Base-by-base conservation (phyloP, 2,329 filamentous ascomycete species). In the Talaromyces marneffei region DNA sequence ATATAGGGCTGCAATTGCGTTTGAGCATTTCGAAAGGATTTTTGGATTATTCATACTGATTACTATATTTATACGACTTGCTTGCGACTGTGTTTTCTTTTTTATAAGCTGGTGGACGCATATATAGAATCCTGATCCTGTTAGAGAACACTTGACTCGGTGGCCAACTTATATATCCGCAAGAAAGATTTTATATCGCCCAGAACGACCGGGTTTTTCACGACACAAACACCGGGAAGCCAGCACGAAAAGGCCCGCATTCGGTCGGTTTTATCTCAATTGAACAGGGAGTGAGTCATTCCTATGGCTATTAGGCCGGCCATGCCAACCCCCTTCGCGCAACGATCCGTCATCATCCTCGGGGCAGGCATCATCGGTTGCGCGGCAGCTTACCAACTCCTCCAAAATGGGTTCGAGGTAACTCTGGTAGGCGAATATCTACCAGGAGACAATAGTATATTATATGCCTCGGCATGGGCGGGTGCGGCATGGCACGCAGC, bases 321-420 rank as follows among this genome's bases (percentile, higher is more conserved):
- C 31, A 57, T 48, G 55, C 4, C 56, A 35, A 79, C 76, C 4
- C 54, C 73, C 3, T 76, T 75, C 57, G 53, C 73, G 4, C 72
- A 74, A 58, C 70, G 72, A 8, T 71, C 72, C 5, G 64, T 76
- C 35, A 61, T 76, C 31, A 73, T 76, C 27, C 65, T 76, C 1
- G 74, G 74, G n/a, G 74, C 72, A 18, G 74, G 74, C 2, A 75
- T 76, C 44, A 76, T 76, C 29, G 74, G 74, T n/a, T 76, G 74
- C 64, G 70, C 74, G 3, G 63, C 73, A 2, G 74, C 74, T 6
- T 68, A 69, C 23, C 72, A 74, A 60, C 65, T 76, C 9, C 65
- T 76, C 4, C 65, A 68, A n/a, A 67, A 67, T 29, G 74, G 74
- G 2, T 75, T 76, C 40, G 64, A 68, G 5, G 74, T 75, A 5